These are phyloP conservation scores for Mytilinidion resinicola DNA, from an alignment of 495 filamentous ascomycete genomes.

Conservation along the genomic window DNA sequence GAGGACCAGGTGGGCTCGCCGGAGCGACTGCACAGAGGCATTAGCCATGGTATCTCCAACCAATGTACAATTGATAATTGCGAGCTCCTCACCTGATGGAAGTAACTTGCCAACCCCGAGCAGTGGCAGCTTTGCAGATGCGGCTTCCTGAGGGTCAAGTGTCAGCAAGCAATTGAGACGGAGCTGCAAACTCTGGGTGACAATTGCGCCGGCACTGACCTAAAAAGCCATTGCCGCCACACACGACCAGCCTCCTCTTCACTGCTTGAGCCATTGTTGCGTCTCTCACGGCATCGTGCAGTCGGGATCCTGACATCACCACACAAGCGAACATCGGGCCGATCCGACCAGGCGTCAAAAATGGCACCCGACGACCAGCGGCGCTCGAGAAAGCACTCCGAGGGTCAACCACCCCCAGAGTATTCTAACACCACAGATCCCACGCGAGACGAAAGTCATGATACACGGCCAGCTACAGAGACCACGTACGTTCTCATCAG, in stretches of 20 bases:
- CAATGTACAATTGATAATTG: too few relatives aligned
- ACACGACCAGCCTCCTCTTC: constrained; percentile 73
- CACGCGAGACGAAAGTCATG: too few relatives aligned
- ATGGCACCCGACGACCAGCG: too few relatives aligned
- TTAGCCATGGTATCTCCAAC: too few relatives aligned
- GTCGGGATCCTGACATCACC: constrained; percentile 24
- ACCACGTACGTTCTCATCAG: too few relatives aligned
- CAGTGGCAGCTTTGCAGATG: constrained; percentile 82
- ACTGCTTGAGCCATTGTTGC: constrained; percentile 31
- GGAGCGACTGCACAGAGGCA: constrained; percentile 58
- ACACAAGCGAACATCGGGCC: constrained; percentile 9
- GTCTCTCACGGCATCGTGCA: neutral
- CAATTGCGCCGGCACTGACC: constrained; percentile 39
- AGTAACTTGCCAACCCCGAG: constrained; percentile 78
- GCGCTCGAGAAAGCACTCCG: too few relatives aligned
- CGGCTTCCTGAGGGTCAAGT: constrained; percentile 53
- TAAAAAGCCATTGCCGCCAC: constrained; percentile 91
- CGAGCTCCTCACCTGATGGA: constrained; percentile 67
- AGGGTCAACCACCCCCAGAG: too few relatives aligned
- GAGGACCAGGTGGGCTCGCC: constrained; percentile 78
- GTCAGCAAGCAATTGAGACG: constrained; percentile 5
- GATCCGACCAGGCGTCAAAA: neutral
- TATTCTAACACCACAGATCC: too few relatives aligned
- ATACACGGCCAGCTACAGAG: too few relatives aligned
- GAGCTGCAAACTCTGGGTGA: neutral